These are phyloP conservation scores for Penicillium argentinense DNA, from an alignment of 495 filamentous ascomycete genomes.

Conservation along the genomic window DNA sequence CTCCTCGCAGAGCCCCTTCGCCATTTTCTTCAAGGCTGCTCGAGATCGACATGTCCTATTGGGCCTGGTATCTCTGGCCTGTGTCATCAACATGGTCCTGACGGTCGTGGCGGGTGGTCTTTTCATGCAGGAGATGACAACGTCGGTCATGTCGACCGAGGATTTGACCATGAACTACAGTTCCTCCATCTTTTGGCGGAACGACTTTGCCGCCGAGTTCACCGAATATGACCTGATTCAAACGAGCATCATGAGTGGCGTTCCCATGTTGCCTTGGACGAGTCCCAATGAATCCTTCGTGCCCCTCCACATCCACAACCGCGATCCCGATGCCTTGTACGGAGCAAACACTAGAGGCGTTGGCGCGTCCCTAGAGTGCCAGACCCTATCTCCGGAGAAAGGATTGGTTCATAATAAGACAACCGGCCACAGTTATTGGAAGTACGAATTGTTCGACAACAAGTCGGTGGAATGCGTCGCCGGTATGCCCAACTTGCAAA, in stretches of 20 bases:
- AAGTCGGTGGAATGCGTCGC: slow-evolving; percentile 28
- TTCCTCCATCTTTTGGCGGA: slow-evolving; percentile 29
- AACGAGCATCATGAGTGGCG: slow-evolving; percentile 39
- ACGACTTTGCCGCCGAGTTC: slow-evolving; percentile 41
- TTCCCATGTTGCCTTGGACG: slow-evolving; percentile 40
- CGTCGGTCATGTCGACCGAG: slow-evolving; percentile 25
- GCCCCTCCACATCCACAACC: slow-evolving; percentile 27
- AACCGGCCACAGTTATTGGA: slow-evolving; percentile 27
- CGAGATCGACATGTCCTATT: slow-evolving; percentile 35
- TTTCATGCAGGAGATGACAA: slow-evolving; percentile 37
- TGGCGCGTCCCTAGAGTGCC: slow-evolving; percentile 32
- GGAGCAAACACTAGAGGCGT: slow-evolving; percentile 35
- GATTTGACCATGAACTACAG: slow-evolving; percentile 36
- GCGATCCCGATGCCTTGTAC: slow-evolving; percentile 28
- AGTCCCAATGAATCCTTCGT: slow-evolving; percentile 37
- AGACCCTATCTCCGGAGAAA: slow-evolving; percentile 16
- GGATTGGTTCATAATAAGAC: slow-evolving; percentile 14
- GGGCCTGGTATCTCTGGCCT: slow-evolving; percentile 34
- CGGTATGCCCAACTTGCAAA: slow-evolving; percentile 25
- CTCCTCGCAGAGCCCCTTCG: slow-evolving; percentile 37
- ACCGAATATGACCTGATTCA: slow-evolving; percentile 44
- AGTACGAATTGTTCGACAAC: slow-evolving; percentile 27
- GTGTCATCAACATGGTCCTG: slow-evolving; percentile 34
- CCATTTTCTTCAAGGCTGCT: slow-evolving; percentile 32
- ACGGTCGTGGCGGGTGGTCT: slow-evolving; percentile 40